These are phyloP conservation scores for Blepharisma japonicum DNA, from an alignment of 73 alveolate genomes.

Conservation along the genomic window DNA sequence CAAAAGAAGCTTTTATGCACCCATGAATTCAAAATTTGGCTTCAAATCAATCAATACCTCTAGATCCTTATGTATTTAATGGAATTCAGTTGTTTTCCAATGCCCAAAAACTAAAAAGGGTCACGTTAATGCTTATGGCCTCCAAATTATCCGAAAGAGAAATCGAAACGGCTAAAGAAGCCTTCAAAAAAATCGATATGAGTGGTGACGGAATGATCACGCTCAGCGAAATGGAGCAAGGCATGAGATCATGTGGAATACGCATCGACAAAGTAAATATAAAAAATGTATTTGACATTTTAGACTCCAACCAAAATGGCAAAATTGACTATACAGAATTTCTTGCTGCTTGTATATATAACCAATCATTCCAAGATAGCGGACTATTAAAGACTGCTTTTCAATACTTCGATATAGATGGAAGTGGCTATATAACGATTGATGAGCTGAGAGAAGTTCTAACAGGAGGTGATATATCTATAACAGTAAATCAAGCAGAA, in stretches of 20 bases:
- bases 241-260: too few relatives aligned
- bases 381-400: constrained; percentile 58
- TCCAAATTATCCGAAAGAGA: constrained; percentile 46
- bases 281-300: too few relatives aligned
- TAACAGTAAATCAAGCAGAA: constrained; percentile 34
- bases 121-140: constrained; percentile 55
- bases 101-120: constrained; percentile 34
- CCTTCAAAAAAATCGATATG: neutral
- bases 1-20: constrained; percentile 54
- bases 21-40: constrained; percentile 48
- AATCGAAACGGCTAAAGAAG: constrained; percentile 30
- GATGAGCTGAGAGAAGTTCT: constrained; percentile 62
- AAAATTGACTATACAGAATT: constrained; percentile 48
- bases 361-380: constrained; percentile 49
- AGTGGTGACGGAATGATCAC: constrained; percentile 27
- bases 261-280: too few relatives aligned
- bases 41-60: constrained; percentile 19
- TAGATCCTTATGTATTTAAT: constrained; percentile 31
- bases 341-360: constrained; percentile 62
- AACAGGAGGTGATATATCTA: neutral
- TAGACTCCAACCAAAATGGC: too few relatives aligned
- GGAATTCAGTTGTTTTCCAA: neutral
- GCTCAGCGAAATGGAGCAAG: too few relatives aligned
- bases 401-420: constrained; percentile 48
- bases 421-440: constrained; percentile 65